A percentile compares a stretch with the other conserved stretches of the same genome.
These are phyloP conservation scores for Pleurotus sapidus DNA, from an alignment of 768 basidiomycete species.

Conservation along the genomic window DNA sequence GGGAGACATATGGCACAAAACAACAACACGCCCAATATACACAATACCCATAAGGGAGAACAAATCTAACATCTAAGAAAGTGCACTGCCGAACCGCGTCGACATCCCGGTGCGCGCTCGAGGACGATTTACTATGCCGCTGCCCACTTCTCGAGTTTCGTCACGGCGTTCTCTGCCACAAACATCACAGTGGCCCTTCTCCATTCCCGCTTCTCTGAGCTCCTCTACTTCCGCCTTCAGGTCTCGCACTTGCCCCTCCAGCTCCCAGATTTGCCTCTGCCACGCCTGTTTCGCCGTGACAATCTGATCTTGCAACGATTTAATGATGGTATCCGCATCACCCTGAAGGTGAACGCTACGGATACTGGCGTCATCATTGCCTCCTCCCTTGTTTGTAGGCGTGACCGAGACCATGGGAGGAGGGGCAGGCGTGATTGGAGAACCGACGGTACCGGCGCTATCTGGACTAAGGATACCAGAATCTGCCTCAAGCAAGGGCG, in stretches of 20 bases:
- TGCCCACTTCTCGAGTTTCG: conserved; percentile 8
- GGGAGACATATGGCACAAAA: conserved; percentile 11
- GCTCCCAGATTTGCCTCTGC: conserved; percentile 73
- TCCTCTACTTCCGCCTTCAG: conserved; percentile 68
- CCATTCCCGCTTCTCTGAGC: conserved; percentile 34
- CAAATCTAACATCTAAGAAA: conserved; percentile 18
- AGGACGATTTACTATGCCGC: conserved; percentile 56
- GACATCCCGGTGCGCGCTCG: conserved; percentile 65
- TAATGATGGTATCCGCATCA: conserved; percentile 44
- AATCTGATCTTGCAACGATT: conserved; percentile 61
- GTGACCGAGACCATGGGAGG: conserved; percentile 17
- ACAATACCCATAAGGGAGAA: conserved; percentile 16
- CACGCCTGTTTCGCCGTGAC: conserved; percentile 55
- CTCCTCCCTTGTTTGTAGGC: conserved; percentile 9
- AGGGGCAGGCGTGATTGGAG: conserved; percentile 43
- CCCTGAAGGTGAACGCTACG: conserved; percentile 19
- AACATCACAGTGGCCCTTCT: conserved; percentile 46
- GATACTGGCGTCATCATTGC: conserved; percentile 16
- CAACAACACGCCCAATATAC: conserved; percentile 12
- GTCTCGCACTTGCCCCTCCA: conserved; percentile 71
- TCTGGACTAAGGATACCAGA: conserved; percentile 50
- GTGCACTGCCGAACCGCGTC: conserved; percentile 58
- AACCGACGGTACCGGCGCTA: conserved; percentile 37
- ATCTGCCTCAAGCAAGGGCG: conserved; percentile 38
- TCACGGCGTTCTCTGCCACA: conserved; percentile 52